Percentiles rank a stretch among this genome's conserved stretches.
Conservation (phyloP, 2,329 filamentous ascomycete species). For the Parafenestella ontariensis region DNA sequence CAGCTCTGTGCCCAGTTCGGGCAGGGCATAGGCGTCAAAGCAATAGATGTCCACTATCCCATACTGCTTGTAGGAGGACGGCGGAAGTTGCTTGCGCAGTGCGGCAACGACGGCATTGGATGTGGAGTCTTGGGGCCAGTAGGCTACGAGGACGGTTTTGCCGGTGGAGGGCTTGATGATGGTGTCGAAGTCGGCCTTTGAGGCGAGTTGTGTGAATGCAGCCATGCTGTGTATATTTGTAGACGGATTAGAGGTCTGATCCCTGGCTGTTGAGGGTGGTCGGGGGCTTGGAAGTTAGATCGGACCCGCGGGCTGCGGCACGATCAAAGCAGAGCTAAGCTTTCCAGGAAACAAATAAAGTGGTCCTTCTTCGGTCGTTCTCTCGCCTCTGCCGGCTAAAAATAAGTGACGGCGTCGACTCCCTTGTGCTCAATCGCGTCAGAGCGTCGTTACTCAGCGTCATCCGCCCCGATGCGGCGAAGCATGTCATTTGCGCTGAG, state of each 20-base stretch:
- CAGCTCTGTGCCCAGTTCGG: slow-evolving; percentile 26
- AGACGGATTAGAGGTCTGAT: background rate
- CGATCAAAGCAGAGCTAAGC: too few relatives aligned
- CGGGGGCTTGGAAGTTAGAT: background rate
- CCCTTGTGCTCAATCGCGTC: too few relatives aligned
- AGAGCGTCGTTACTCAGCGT: background rate
- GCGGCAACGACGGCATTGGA: slow-evolving; percentile 18
- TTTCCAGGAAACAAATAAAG: too few relatives aligned
- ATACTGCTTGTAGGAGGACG: slow-evolving; percentile 10
- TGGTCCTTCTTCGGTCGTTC: too few relatives aligned
- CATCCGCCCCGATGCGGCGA: background rate
- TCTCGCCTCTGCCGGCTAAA: too few relatives aligned
- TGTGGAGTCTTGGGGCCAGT: slow-evolving; percentile 32
- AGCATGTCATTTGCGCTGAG: background rate
- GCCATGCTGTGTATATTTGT: slow-evolving; percentile 4
- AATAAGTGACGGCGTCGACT: too few relatives aligned
- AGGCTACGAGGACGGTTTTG: slow-evolving; percentile 27
- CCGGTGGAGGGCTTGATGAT: slow-evolving; percentile 25
- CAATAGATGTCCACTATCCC: slow-evolving; percentile 28
- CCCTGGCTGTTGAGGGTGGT: background rate
- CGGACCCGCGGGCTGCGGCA: background rate
- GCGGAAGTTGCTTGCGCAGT: slow-evolving; percentile 23
- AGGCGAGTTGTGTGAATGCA: slow-evolving; percentile 21
- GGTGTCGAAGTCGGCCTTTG: slow-evolving; percentile 22
- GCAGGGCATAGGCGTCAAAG: slow-evolving; percentile 33